Evolutionary conservation across 2,329 filamentous ascomycete species (phyloP).

Genomic region (Mollisia scopiformis): DNA sequence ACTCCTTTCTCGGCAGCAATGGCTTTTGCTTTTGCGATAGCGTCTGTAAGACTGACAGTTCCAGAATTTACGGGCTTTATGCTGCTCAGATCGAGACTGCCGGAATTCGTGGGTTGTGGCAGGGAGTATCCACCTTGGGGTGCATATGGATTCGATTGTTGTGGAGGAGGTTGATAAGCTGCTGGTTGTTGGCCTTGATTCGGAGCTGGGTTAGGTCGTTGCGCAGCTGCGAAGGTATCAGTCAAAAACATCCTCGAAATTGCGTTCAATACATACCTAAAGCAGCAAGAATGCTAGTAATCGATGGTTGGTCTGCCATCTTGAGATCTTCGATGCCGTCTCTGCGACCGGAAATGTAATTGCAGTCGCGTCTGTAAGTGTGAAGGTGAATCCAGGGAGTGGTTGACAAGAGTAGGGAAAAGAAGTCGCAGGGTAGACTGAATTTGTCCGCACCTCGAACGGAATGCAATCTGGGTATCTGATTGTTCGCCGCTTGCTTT

Average conservation of each 20-base stretch:
- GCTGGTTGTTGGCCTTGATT: constrained; percentile 44
- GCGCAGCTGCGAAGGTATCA: constrained; percentile 45
- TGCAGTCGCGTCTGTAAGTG: too few species aligned
- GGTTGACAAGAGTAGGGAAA: too few species aligned
- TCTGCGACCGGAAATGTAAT: background rate
- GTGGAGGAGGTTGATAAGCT: constrained; percentile 43
- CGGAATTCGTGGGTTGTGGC: constrained; percentile 66
- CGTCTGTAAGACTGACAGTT: constrained; percentile 81
- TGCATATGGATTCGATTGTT: constrained; percentile 46
- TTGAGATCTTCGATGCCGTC: constrained; percentile 1
- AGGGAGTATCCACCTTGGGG: constrained; percentile 41
- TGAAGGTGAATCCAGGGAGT: too few species aligned
- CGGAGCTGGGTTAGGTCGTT: constrained; percentile 49
- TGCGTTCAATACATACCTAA: constrained; percentile 41
- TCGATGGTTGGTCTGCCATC: constrained; percentile 50
- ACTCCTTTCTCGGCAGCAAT: constrained; percentile 81
- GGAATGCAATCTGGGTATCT: background rate
- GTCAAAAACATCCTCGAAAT: constrained; percentile 3
- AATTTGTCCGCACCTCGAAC: background rate
- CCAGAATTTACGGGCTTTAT: constrained; percentile 81
- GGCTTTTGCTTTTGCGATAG: constrained; percentile 81
- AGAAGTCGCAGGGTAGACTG: background rate
- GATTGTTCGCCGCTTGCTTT: too few species aligned
- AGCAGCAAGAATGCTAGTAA: constrained; percentile 53
- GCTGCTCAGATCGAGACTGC: constrained; percentile 77